These are phyloP conservation scores for Ocimum tenuiflorum DNA, from an alignment of 257 asterid genomes.

Conservation along the genomic window DNA sequence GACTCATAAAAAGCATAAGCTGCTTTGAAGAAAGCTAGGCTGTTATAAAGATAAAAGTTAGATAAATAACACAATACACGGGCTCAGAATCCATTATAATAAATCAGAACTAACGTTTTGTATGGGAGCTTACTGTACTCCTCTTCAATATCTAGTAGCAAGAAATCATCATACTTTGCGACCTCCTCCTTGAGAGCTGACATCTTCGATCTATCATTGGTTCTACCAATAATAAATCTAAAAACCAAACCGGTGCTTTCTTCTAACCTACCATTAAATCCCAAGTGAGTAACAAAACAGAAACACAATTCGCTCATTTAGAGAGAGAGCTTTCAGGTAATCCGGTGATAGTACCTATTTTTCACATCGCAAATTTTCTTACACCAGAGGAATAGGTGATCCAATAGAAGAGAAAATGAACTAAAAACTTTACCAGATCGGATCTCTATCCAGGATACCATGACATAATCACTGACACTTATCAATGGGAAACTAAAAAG, in stretches of 20 bases:
- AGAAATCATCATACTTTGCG: constrained; percentile 77
- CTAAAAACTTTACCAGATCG: background rate
- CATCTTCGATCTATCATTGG: constrained; percentile 72
- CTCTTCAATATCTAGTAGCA: constrained; percentile 87
- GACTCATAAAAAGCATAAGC: constrained; percentile 87
- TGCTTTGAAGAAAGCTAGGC: constrained; percentile 93
- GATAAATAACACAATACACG: constrained; percentile 13
- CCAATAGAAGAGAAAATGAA: background rate
- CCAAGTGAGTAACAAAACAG: constrained; percentile 26
- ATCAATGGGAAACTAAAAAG: background rate
- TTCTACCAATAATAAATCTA: constrained; percentile 82
- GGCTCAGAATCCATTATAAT: constrained; percentile 12
- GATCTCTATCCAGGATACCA: constrained; percentile 1
- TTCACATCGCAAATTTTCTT: background rate
- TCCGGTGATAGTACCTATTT: background rate
- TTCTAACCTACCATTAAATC: constrained; percentile 70
- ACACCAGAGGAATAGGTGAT: background rate
- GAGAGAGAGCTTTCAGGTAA: too few species aligned
- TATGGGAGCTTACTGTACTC: constrained; percentile 98
- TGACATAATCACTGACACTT: background rate
- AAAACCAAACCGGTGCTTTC: constrained; percentile 95
- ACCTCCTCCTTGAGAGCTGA: constrained; percentile 73
- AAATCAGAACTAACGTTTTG: constrained; percentile 80
- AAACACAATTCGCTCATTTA: background rate
- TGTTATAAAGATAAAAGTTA: constrained; percentile 34